These are phyloP conservation scores for Dalbergia cultrata DNA, from an alignment of 306 rosid genomes.

Conservation along the genomic window DNA sequence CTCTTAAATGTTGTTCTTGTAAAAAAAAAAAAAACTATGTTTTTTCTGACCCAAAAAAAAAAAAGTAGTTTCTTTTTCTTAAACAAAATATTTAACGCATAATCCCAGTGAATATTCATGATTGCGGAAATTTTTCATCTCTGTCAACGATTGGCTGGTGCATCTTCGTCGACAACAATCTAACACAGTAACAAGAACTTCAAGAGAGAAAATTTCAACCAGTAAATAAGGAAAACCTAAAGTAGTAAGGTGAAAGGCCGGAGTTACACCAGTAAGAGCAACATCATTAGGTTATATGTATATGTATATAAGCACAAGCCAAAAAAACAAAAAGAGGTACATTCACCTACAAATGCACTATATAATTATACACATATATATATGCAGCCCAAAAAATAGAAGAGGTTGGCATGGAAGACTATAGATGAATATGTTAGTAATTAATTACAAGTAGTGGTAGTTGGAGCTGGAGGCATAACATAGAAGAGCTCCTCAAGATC, in stretches of 20 bases:
- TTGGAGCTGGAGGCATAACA: conserved; percentile 17
- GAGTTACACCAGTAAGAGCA: background rate
- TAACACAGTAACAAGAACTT: background rate
- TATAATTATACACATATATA: background rate
- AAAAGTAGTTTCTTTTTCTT: too few relatives aligned
- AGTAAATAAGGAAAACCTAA: background rate
- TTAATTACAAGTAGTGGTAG: conserved; percentile 5
- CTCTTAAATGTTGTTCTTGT: too few relatives aligned
- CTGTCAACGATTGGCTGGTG: background rate
- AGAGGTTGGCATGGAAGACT: background rate
- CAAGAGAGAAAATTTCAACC: background rate
- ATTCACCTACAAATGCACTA: background rate
- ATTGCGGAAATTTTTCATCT: too few relatives aligned
- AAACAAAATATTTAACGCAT: too few relatives aligned
- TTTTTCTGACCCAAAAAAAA: too few relatives aligned
- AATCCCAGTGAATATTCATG: background rate
- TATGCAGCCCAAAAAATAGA: too few relatives aligned
- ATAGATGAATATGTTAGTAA: background rate
- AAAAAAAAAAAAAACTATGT: too few relatives aligned
- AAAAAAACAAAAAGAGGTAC: background rate
- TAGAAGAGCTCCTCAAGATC: conserved; percentile 63
- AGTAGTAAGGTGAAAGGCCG: too few relatives aligned
- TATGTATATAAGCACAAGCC: background rate
- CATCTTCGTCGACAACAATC: background rate
- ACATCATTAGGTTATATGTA: background rate